Conservation (phyloP, 2,329 filamentous ascomycete species). For the Diaporthe sp. region DNA sequence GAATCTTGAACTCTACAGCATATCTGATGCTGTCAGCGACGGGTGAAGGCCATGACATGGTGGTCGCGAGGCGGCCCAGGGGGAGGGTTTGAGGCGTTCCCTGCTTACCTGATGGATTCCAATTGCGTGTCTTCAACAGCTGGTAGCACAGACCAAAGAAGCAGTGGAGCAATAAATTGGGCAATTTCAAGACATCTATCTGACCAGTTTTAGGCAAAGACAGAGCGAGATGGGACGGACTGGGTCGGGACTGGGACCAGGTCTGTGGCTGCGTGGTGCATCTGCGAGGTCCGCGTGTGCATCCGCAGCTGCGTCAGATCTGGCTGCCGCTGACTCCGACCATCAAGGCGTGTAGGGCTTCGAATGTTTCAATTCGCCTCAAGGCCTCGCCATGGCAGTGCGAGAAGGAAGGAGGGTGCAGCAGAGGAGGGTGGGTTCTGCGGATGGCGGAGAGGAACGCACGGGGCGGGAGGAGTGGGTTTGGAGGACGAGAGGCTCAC, state of each 20-base stretch:
- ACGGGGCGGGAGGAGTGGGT: constrained; percentile 20
- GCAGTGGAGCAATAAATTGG: constrained; percentile 33
- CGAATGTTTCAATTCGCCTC: constrained; percentile 21
- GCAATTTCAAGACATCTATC: constrained; percentile 34
- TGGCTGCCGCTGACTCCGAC: constrained; percentile 31
- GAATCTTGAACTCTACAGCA: constrained; percentile 16
- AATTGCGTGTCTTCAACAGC: constrained; percentile 20
- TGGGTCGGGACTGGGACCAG: constrained; percentile 4
- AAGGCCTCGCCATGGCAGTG: constrained; percentile 29
- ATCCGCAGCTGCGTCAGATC: constrained; percentile 28
- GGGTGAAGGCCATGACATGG: constrained; percentile 12
- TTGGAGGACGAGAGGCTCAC: constrained; percentile 9
- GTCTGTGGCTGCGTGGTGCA: constrained; percentile 5
- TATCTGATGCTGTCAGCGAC: constrained; percentile 11
- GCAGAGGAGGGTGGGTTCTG: constrained; percentile 5
- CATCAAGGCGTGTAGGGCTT: not conserved
- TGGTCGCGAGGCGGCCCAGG: not conserved
- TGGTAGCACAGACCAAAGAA: constrained; percentile 22
- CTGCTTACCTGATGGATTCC: constrained; percentile 26
- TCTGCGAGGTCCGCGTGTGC: not conserved
- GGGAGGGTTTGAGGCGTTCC: not conserved
- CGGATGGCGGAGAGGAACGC: constrained; percentile 13
- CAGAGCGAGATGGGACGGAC: constrained; percentile 23
- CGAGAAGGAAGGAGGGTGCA: not conserved
- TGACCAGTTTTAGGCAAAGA: constrained; percentile 34